Conservation (phyloP, 108 stramenopile genomes). For the Mediolabrus comicus region DNA sequence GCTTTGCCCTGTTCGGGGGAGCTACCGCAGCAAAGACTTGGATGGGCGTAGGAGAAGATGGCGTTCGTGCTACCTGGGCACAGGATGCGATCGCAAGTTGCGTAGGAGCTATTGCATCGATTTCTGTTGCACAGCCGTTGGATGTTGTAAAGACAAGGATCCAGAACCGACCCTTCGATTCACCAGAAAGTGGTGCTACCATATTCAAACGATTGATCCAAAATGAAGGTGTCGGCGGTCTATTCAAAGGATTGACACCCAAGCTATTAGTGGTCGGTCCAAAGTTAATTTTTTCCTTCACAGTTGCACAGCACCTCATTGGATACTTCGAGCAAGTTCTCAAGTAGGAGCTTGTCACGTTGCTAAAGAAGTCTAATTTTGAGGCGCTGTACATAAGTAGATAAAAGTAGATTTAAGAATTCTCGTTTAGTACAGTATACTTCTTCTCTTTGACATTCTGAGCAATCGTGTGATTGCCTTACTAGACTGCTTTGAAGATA, state of each 20-base stretch:
- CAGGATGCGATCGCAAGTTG: conserved; percentile 59
- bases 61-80: conserved; percentile 50
- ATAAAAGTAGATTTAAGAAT: too few species aligned
- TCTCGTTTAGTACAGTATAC: too few species aligned
- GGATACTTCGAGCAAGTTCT: conserved; percentile 51
- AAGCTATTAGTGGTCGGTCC: conserved; percentile 82
- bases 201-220: conserved; percentile 62
- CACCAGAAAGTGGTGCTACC: conserved; percentile 62
- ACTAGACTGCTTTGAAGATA: too few species aligned
- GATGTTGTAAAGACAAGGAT: conserved; percentile 83
- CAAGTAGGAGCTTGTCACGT: conserved; percentile 29
- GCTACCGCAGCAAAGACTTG: conserved; percentile 55
- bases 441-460: too few species aligned
- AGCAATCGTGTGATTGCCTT: too few species aligned
- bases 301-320: conserved; percentile 78
- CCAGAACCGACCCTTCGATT: conserved; percentile 73
- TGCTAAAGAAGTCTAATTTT: too few species aligned
- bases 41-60: conserved; percentile 56
- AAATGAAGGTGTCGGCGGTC: conserved; percentile 64
- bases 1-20: conserved; percentile 80
- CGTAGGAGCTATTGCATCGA: conserved; percentile 59
- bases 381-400: too few species aligned
- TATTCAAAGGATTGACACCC: conserved; percentile 81
- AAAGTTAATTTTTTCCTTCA: conserved; percentile 81
- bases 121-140: conserved; percentile 70